Conservation (phyloP, 1,284 basidiomycete genomes). For the Hemileia vastatrix region DNA sequence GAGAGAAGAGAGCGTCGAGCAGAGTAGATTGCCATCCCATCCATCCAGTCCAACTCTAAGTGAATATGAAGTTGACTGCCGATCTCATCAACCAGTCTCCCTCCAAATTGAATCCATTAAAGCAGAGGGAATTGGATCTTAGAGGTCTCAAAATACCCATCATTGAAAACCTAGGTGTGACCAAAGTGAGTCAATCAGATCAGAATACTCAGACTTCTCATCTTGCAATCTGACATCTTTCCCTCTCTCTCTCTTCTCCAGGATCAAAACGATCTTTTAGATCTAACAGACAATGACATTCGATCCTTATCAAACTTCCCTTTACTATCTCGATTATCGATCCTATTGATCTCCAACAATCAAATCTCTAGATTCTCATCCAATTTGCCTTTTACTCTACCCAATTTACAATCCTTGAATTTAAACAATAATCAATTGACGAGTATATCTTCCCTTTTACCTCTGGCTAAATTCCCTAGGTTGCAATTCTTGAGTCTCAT, state of each 20-base stretch:
- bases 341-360: slow-evolving; percentile 77
- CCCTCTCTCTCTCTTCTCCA: slow-evolving; percentile 40
- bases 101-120: slow-evolving; percentile 74
- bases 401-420: slow-evolving; percentile 67
- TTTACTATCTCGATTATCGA: slow-evolving; percentile 64
- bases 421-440: slow-evolving; percentile 64
- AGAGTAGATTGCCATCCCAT: too few relatives aligned
- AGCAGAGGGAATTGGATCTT: slow-evolving; percentile 88
- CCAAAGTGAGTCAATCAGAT: slow-evolving; percentile 55
- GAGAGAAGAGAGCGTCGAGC: too few relatives aligned
- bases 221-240: slow-evolving; percentile 32
- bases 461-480: slow-evolving; percentile 64
- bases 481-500: slow-evolving; percentile 73
- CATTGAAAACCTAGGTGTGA: slow-evolving; percentile 98
- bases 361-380: slow-evolving; percentile 70
- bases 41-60: too few relatives aligned
- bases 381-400: slow-evolving; percentile 68
- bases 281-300: slow-evolving; percentile 93
- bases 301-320: slow-evolving; percentile 74
- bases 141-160: slow-evolving; percentile 92
- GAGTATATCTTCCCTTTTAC: slow-evolving; percentile 74
- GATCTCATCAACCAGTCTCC: slow-evolving; percentile 69
- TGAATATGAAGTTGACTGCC: slow-evolving; percentile 76
- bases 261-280: slow-evolving; percentile 88
- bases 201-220: background rate